Evolutionary conservation across 208 protist species (phyloP).

Genomic region (Trypanosoma caninum): DNA sequence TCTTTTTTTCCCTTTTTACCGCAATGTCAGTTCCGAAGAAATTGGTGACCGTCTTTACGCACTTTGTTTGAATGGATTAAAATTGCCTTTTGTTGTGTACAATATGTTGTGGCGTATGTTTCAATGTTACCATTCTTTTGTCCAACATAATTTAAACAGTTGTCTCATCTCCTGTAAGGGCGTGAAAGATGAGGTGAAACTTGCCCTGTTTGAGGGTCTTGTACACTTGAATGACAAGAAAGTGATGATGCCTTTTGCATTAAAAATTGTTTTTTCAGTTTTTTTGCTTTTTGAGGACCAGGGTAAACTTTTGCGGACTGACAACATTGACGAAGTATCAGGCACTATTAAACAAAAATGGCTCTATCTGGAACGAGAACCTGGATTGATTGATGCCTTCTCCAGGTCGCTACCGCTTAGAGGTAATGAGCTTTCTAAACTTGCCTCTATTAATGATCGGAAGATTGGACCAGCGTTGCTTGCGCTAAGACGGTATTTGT

Average conservation of each 20-base stretch:
- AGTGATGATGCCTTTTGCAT: conserved; percentile 33
- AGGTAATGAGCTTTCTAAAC: conserved; percentile 58
- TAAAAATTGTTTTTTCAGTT: conserved; percentile 55
- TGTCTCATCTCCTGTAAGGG: conserved; percentile 1
- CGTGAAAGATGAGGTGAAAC: conserved; percentile 26
- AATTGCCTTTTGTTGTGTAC: conserved; percentile 49
- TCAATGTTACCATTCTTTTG: conserved; percentile 59
- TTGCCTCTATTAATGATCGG: conserved; percentile 37
- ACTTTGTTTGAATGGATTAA: conserved; percentile 76
- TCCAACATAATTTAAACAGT: conserved; percentile 20
- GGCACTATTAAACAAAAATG: conserved; percentile 30
- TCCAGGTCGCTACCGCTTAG: conserved; percentile 51
- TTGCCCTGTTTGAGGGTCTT: conserved; percentile 54
- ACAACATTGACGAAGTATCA: conserved; percentile 1
- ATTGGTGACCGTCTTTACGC: conserved; percentile 49
- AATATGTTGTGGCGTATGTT: conserved; percentile 62
- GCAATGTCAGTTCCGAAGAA: conserved; percentile 19
- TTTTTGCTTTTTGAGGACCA: conserved; percentile 46
- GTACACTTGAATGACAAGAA: conserved; percentile 50
- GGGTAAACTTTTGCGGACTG: conserved; percentile 6
- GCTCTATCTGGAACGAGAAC: conserved; percentile 30
- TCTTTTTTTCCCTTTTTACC: conserved; percentile 52
- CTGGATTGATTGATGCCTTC: conserved; percentile 43
- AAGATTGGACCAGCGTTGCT: conserved; percentile 51
- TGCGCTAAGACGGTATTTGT: conserved; percentile 43